Base-by-base conservation (phyloP, 148 eudicot species). In the Rhododendron kiyosumense region DNA sequence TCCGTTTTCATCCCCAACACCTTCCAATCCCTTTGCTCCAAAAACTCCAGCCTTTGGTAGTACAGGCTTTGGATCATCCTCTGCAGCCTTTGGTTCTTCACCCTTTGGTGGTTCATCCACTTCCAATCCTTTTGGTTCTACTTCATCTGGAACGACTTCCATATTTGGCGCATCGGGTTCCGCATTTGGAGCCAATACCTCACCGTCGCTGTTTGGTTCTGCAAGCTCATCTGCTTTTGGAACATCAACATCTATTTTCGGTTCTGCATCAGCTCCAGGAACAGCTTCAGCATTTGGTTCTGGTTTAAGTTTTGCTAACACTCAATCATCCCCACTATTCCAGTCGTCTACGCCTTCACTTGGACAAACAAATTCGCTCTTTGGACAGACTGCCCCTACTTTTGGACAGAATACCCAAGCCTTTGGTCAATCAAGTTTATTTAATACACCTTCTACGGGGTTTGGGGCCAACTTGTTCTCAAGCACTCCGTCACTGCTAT, bases 321-420 rank as follows among this genome's bases (percentile, higher is more conserved):
- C 97, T 38, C 98, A 94, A 86, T 82, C 96, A 81, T 91, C 98
- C 14, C 90, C 94, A 13, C 82, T 91, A 57, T 95, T 94, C 87
- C 99, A 94, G 91, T 92, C 98, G 67, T 28, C 93, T 80, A 78
- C 95, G 43, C 95, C 96, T 87, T 84, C 98, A 77, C 88, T 94
- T 90, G 96, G 96, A 73, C 98, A 91, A 90, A 87, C 91, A 48
- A 92, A 89, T 85, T 86, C 93, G 84, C 85, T 86, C 81, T 94
- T 95, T 88, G 96, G 95, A 81, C 99, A 94, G 89, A 89, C 89
- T 84, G 87, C 86, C 79, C 88, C 93, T 38, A 30, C 93, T 81
- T 92, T 94, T 84, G 94, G 94, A 48, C 94, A 92, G 85, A 90
- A 83, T 84, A 86, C 87, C 78, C 83, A 94, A 36, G 89, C 86